Evolutionary conservation across 2,329 filamentous ascomycete genomes (phyloP), one percentile per base, ranked within the genome.

Genomic region (Fusarium sp.): DNA sequence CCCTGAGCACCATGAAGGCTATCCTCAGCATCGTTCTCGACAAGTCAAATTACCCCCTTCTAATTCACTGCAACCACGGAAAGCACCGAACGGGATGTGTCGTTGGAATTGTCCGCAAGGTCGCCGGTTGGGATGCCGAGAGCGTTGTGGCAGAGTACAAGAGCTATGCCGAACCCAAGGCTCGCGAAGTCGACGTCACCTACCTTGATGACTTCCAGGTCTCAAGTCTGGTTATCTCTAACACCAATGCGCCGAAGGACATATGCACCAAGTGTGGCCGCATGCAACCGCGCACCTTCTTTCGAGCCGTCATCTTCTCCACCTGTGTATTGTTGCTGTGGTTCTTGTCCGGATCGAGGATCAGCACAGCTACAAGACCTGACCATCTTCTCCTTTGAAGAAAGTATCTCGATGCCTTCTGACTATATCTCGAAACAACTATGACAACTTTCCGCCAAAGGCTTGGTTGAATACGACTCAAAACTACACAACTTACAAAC

Each of bases 31-130:
- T 95, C 41, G 86, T 95, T 40, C 83, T 95, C 53, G 87, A 96
- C 74, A 85, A 85, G 48, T 79, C 83, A 33, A 93, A 96, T 66
- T 89, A 96, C 69, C 94, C 94, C 0, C 79, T 97, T 13, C 84
- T 97, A 39, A 86, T 97, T 46, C 94, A 97, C 78, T 97, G 94
- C 84, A 97, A 97, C 76, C 94, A 97, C 71, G 94, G 94, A 76
- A 96, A 92, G 86, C 94, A 97, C 76, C 91, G 94, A 59, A 97
- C 94, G 19, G 94, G 94, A 22, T 97, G 94, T 75, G 90, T 96
- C n/a, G 86, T 94, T 48, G 94, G 89, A 19, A 89, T 92, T 58
- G 85, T 96, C 65, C 89, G 94, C 66, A 92, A 92, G 76, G 80
- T 92, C 14, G 86, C 88, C 15, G 88, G 91, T 15, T 92, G 92